Base-by-base conservation (phyloP, 2,329 filamentous ascomycete genomes). In the Aspergillus versicolor region DNA sequence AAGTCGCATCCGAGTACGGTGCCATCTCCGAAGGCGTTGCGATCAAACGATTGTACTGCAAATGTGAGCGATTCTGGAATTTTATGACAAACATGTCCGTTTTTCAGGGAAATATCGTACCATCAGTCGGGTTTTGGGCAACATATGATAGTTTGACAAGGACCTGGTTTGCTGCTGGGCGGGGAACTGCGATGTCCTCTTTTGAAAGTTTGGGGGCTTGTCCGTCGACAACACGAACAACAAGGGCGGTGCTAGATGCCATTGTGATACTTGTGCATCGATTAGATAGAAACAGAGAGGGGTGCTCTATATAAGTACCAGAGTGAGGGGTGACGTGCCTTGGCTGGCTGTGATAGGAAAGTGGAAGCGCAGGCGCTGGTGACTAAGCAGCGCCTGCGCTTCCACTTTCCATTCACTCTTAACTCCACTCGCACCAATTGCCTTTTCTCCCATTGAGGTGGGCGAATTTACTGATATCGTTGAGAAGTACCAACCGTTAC, bases 11-110 rank as follows among this genome's bases (percentile, higher is more conserved):
- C 71, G 0, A 69, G 56, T 0, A 70, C 51, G 13, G 60, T 59
- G 12, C 65, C 65, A 7, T 75, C 68, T 4, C 72, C 74, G 40
- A 78, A 78, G 2, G 67, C 67, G 38, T 76, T 72, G 2, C 42
- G 5, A 49, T 76, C 73, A 42, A 77, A 69, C 3, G 66, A 63
- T 63, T 70, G 65, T 3, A 75, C 74, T 54, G 19, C 24, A 21
- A 45, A 11, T 12, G 17, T 17, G 22, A 30, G 27, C 27, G 3
- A 4, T 11, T 51, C 27, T 38, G 2, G 7, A 13, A 3, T 30
- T 37, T n/a, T 9, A 6, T 13, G 5, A n/a, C 34, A 6, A 15
- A 3, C 5, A n/a, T 37, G 9, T n/a, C 15, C 12, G n/a, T 4
- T n/a, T 37, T 4, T 37, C 34, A 37, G 15, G 6, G 13, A 37